These are phyloP conservation scores for Verbena officinalis DNA, from an alignment of 257 asterid species.

Conservation along the genomic window DNA sequence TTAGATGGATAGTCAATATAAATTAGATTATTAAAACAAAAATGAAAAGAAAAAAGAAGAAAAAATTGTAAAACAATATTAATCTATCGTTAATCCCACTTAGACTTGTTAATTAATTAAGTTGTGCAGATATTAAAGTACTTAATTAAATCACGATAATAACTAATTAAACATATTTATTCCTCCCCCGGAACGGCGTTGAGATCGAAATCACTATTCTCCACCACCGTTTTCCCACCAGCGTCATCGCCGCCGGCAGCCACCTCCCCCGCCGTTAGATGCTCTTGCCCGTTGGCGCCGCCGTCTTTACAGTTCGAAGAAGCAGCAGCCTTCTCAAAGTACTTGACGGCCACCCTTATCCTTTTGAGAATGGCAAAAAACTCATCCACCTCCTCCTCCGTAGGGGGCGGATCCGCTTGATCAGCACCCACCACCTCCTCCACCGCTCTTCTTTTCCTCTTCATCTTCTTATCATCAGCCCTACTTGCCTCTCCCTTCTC, in stretches of 20 bases:
- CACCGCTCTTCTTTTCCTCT: slow-evolving; percentile 1
- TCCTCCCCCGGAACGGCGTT: slow-evolving; percentile 42
- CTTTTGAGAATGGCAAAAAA: slow-evolving; percentile 56
- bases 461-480: background rate
- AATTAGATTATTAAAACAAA: background rate
- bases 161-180: background rate
- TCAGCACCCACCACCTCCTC: slow-evolving; percentile 14
- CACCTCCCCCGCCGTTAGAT: slow-evolving; percentile 20
- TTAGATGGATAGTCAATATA: too few relatives aligned
- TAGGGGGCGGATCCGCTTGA: slow-evolving; percentile 29
- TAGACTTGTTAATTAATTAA: background rate
- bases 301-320: slow-evolving; percentile 6
- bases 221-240: slow-evolving; percentile 20
- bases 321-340: slow-evolving; percentile 43
- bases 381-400: slow-evolving; percentile 71
- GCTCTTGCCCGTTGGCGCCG: slow-evolving; percentile 4
- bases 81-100: too few relatives aligned
- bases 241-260: background rate
- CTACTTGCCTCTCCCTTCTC: slow-evolving; percentile 22
- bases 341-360: slow-evolving; percentile 52
- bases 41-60: background rate
- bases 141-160: background rate
- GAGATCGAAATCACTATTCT: slow-evolving; percentile 33
- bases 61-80: background rate
- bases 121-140: background rate